A percentile compares a stretch with the other conserved stretches of the same genome.
These are phyloP conservation scores for Bocquillonia castaneifolia DNA, from an alignment of 441 rosid species.

Conservation along the genomic window DNA sequence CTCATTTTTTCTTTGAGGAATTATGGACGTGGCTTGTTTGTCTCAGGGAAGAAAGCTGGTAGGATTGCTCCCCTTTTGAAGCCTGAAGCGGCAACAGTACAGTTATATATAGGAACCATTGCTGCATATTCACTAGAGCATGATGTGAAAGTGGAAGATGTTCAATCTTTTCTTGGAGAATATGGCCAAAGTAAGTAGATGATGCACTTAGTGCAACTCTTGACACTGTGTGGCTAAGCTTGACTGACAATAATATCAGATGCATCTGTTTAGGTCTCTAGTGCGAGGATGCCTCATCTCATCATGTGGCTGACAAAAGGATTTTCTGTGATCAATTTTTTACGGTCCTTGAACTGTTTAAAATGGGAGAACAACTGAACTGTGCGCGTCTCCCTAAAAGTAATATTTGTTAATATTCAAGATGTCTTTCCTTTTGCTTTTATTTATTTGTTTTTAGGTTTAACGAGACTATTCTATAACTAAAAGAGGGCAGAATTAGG, in stretches of 20 bases:
- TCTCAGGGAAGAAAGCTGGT: slow-evolving; percentile 71
- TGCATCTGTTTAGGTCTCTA: slow-evolving; percentile 47
- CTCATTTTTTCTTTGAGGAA: background rate
- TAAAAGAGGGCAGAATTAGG: background rate
- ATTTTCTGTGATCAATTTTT: slow-evolving; percentile 49
- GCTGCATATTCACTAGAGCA: slow-evolving; percentile 63
- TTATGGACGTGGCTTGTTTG: background rate
- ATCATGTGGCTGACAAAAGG: slow-evolving; percentile 63
- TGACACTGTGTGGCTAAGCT: background rate
- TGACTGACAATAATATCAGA: background rate
- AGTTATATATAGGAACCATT: slow-evolving; percentile 61
- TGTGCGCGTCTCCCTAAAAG: background rate
- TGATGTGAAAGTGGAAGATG: slow-evolving; percentile 57
- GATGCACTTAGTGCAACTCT: too few relatives aligned
- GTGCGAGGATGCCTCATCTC: slow-evolving; percentile 88
- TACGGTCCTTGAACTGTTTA: too few relatives aligned
- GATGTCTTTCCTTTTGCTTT: too few relatives aligned
- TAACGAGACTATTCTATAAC: too few relatives aligned
- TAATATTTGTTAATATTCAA: too few relatives aligned
- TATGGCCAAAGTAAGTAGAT: slow-evolving; percentile 53
- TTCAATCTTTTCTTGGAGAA: slow-evolving; percentile 58
- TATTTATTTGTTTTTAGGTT: too few relatives aligned
- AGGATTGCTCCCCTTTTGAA: slow-evolving; percentile 51
- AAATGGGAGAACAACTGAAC: background rate
- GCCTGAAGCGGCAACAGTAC: slow-evolving; percentile 64